Conservation (phyloP, 1,139 yeast genomes). For the Geotrichum fermentans region DNA sequence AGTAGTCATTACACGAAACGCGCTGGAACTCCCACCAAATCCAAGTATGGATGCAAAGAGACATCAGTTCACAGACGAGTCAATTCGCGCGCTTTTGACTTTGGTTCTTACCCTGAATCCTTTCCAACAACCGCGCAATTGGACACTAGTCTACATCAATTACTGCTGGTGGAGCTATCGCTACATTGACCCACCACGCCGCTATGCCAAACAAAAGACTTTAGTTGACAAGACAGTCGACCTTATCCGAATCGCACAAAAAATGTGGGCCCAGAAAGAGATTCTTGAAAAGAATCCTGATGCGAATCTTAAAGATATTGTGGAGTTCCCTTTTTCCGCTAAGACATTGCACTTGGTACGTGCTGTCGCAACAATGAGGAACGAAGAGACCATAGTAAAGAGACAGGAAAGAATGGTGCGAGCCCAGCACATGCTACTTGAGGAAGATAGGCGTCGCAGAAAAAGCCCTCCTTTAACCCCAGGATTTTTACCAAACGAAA, state of each 20-base stretch:
- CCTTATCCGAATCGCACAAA: neutral
- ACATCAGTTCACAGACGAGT: constrained; percentile 4
- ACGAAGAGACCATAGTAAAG: neutral
- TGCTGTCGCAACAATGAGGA: constrained; percentile 3
- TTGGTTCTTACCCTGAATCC: constrained; percentile 2
- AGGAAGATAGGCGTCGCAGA: neutral
- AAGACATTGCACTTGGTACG: neutral
- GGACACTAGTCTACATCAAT: constrained; percentile 3
- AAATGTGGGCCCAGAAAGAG: neutral
- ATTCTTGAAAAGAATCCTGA: neutral
- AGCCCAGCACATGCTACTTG: neutral
- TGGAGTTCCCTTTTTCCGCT: constrained; percentile 4
- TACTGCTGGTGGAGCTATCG: constrained; percentile 12
- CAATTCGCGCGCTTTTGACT: constrained; percentile 3
- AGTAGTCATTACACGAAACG: neutral
- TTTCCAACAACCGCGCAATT: neutral
- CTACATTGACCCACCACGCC: constrained; percentile 4
- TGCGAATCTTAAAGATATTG: neutral
- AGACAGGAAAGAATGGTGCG: neutral
- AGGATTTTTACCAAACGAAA: no score
- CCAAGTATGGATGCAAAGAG: neutral
- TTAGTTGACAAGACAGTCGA: constrained; percentile 1
- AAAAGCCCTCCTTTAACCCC: no score
- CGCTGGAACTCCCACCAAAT: constrained; percentile 4
- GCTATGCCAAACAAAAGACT: constrained; percentile 3